Evolutionary conservation across 305 asterid species (phyloP).

Genomic region (Solanum chacoense): DNA sequence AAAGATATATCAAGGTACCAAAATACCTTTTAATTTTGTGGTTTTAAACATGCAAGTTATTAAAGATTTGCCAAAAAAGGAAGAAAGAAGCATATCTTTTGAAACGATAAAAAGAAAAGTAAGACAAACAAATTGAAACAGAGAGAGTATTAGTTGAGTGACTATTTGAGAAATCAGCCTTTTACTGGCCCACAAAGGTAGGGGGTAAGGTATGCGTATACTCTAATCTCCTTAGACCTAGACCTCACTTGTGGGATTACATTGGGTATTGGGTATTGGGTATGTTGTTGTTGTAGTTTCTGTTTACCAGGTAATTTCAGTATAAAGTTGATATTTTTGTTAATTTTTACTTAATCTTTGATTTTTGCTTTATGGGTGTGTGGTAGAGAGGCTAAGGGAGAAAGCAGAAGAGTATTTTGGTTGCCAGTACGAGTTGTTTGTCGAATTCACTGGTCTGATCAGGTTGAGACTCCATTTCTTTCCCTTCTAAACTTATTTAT

Average conservation of each 20-base stretch:
- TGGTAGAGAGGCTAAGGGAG: slow-evolving; percentile 68
- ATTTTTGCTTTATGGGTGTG: background rate
- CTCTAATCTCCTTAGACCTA: background rate
- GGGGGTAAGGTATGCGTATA: background rate
- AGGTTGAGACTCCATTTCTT: slow-evolving; percentile 29
- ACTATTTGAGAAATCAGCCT: background rate
- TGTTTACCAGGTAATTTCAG: background rate
- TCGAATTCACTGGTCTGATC: slow-evolving; percentile 88
- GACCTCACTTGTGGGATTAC: background rate
- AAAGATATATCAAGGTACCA: background rate
- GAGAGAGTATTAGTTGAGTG: background rate
- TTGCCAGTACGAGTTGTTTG: slow-evolving; percentile 67
- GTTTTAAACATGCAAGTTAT: background rate
- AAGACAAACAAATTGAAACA: background rate
- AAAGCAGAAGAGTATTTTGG: slow-evolving; percentile 73
- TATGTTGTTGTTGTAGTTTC: background rate
- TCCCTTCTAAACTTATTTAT: background rate
- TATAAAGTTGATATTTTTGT: background rate
- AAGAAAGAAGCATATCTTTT: background rate
- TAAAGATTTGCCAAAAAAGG: background rate
- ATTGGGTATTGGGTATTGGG: background rate
- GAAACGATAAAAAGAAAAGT: background rate
- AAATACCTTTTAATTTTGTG: background rate
- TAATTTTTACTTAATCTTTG: background rate
- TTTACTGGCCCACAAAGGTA: background rate